phyloP scores from a whole-genome alignment of 768 basidiomycete species.

The Serendipita sp. region DNA sequence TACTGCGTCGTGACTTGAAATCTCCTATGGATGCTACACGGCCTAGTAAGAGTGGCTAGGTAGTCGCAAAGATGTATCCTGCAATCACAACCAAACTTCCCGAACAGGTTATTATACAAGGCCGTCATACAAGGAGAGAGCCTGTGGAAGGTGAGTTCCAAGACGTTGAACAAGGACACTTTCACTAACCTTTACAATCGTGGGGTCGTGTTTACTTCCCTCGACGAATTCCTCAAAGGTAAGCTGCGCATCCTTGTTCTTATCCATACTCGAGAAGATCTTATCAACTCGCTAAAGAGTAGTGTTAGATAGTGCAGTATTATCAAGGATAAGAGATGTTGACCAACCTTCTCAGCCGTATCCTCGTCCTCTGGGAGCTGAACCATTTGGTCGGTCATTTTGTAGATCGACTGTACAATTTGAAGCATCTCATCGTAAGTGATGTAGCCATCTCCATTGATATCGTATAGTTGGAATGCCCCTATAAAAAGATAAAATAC shows the following conservation, averaged over 20 bases:
- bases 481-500: conserved; percentile 34
- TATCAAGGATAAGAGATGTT: neutral
- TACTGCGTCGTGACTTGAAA: too few relatives aligned
- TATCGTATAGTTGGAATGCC: conserved; percentile 99
- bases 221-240: conserved; percentile 97
- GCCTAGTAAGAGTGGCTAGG: neutral
- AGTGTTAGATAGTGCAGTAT: neutral
- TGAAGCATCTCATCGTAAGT: conserved; percentile 98
- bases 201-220: conserved; percentile 96
- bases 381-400: conserved; percentile 99
- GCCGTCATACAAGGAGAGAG: conserved; percentile 87
- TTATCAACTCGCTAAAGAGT: conserved; percentile 79
- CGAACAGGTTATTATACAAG: conserved; percentile 42
- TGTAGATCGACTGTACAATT: conserved; percentile 96
- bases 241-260: conserved; percentile 81
- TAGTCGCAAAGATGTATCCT: neutral
- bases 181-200: conserved; percentile 74
- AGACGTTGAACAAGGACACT: neutral
- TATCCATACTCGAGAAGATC: conserved; percentile 96
- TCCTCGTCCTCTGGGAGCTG: conserved; percentile 96
- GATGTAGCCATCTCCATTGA: conserved; percentile 94
- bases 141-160: conserved; percentile 30
- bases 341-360: conserved; percentile 88
- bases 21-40: too few relatives aligned
- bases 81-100: neutral